These are phyloP conservation scores for Tarenaya hassleriana DNA, from an alignment of 345 rosid species.

Conservation along the genomic window DNA sequence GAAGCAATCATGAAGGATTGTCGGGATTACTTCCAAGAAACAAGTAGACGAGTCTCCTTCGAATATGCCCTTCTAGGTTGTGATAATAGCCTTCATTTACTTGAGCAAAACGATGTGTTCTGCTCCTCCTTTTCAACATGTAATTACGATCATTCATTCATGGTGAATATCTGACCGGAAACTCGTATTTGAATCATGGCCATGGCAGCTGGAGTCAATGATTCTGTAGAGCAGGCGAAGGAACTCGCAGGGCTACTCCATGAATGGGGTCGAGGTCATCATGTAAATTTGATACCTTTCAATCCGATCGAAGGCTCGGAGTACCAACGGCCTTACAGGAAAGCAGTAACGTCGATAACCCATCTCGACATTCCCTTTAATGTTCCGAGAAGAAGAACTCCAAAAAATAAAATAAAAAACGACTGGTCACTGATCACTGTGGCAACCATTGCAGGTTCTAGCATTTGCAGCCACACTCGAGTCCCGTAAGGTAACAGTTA, in stretches of 20 bases:
- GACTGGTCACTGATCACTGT: constrained; percentile 7
- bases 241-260: constrained; percentile 84
- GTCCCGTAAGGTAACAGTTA: constrained; percentile 66
- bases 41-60: constrained; percentile 79
- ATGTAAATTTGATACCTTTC: constrained; percentile 89
- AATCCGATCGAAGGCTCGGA: constrained; percentile 90
- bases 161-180: background rate
- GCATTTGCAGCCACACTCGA: constrained; percentile 70
- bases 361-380: background rate
- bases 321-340: constrained; percentile 67
- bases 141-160: too few relatives aligned
- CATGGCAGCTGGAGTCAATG: constrained; percentile 84
- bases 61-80: constrained; percentile 95
- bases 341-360: constrained; percentile 47
- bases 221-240: constrained; percentile 60
- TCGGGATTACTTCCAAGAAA: constrained; percentile 71
- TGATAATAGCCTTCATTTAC: constrained; percentile 16
- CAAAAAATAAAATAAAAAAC: background rate
- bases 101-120: background rate
- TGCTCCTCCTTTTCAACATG: too few relatives aligned
- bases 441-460: constrained; percentile 37
- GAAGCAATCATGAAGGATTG: constrained; percentile 92
- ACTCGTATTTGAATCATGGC: constrained; percentile 24
- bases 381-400: background rate
- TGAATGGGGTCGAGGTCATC: constrained; percentile 73